These are phyloP conservation scores for Ophiostoma piceae DNA, from an alignment of 2,329 filamentous ascomycete genomes.

Conservation along the genomic window DNA sequence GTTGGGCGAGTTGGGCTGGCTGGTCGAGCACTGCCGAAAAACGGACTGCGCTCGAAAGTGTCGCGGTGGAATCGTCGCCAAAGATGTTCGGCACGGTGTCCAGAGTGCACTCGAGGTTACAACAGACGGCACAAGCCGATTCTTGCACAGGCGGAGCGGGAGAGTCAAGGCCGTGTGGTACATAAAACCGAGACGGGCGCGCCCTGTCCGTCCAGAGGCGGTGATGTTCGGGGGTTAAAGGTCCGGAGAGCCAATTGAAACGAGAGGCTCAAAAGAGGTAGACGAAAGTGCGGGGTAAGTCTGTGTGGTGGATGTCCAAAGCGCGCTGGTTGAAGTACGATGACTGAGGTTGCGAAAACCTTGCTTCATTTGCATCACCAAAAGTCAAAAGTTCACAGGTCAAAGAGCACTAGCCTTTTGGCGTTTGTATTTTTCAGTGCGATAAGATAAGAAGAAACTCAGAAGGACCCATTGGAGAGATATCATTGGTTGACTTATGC, in stretches of 20 bases:
- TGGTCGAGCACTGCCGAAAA: neutral
- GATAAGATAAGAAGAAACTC: neutral
- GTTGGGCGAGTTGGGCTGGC: neutral
- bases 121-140: neutral
- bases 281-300: neutral
- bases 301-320: neutral
- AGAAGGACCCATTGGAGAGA: neutral
- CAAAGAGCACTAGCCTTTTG: neutral
- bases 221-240: neutral
- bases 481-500: neutral
- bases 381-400: neutral
- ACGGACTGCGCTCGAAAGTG: neutral
- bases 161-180: neutral
- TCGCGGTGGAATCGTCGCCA: neutral
- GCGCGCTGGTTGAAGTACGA: neutral
- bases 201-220: neutral
- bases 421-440: constrained; percentile 4
- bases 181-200: neutral
- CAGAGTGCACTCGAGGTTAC: neutral
- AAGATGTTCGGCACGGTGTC: neutral
- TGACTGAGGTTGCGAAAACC: neutral
- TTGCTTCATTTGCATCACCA: neutral
- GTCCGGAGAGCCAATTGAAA: neutral
- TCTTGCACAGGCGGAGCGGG: neutral
- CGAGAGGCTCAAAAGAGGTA: neutral